Percentiles rank a stretch among this genome's conserved stretches.
These are phyloP conservation scores for Glebionis coronaria DNA, from an alignment of 129 eudicot genomes.

Conservation along the genomic window DNA sequence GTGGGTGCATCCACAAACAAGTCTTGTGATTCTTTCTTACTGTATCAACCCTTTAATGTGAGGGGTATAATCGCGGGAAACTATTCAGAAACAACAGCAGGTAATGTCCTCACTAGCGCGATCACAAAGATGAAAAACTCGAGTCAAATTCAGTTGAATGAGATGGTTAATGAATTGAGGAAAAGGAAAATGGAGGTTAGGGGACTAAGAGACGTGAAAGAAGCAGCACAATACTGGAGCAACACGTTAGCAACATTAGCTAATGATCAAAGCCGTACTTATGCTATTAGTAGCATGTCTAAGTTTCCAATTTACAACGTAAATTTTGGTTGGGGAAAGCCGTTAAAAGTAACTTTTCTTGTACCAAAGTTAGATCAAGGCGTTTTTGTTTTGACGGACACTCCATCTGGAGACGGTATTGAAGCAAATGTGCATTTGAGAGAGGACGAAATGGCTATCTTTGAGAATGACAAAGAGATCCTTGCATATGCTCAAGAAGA, in stretches of 20 bases:
- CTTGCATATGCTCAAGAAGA: background rate
- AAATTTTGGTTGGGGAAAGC: conserved; percentile 24
- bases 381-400: conserved; percentile 5
- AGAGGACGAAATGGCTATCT: conserved; percentile 7
- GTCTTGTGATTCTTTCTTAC: too few relatives aligned
- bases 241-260: too few relatives aligned
- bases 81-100: background rate
- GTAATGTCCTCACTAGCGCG: background rate
- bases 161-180: background rate
- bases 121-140: background rate
- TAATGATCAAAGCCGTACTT: background rate
- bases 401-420: conserved; percentile 17
- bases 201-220: background rate
- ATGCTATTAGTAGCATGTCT: background rate
- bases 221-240: background rate
- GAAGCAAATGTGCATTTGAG: conserved; percentile 5
- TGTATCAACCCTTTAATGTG: background rate
- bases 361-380: background rate
- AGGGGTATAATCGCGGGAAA: background rate
- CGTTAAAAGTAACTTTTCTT: background rate
- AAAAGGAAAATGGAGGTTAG: background rate
- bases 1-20: background rate
- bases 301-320: conserved; percentile 5
- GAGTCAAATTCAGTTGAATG: background rate
- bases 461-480: background rate